phyloP scores from a whole-genome alignment of 83 land plant species.

The Picea mariana region DNA sequence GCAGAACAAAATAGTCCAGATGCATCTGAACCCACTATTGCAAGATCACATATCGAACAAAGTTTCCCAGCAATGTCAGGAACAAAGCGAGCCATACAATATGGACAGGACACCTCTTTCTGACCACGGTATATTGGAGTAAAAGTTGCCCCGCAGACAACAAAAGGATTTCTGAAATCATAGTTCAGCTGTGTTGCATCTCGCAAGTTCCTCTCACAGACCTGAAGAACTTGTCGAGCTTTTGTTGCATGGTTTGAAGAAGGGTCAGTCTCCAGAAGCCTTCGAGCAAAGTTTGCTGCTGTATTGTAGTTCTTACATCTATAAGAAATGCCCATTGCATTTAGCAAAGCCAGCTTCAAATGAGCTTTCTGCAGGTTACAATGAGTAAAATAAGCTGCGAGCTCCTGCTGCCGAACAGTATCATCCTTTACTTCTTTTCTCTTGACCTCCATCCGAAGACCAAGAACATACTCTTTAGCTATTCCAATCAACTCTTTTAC shows the following conservation, averaged over 20 bases:
- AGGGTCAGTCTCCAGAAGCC: slow-evolving; percentile 68
- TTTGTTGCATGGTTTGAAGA: slow-evolving; percentile 39
- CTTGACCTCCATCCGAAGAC: slow-evolving; percentile 67
- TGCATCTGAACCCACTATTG: slow-evolving; percentile 59
- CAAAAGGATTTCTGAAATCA: slow-evolving; percentile 75
- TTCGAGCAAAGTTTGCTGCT: slow-evolving; percentile 64
- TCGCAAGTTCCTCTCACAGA: slow-evolving; percentile 57
- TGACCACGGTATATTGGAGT: slow-evolving; percentile 56
- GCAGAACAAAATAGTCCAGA: slow-evolving; percentile 65
- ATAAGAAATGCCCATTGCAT: slow-evolving; percentile 63
- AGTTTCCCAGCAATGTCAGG: slow-evolving; percentile 34
- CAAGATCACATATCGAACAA: slow-evolving; percentile 50
- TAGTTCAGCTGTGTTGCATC: slow-evolving; percentile 65
- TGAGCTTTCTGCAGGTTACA: slow-evolving; percentile 69
- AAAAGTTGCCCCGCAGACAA: slow-evolving; percentile 46
- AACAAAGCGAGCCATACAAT: slow-evolving; percentile 42
- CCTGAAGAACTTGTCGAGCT: slow-evolving; percentile 62
- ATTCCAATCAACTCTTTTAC: slow-evolving; percentile 70
- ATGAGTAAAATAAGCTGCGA: slow-evolving; percentile 81
- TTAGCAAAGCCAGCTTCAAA: slow-evolving; percentile 54
- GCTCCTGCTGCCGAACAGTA: slow-evolving; percentile 67
- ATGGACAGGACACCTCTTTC: slow-evolving; percentile 48
- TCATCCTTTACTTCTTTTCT: slow-evolving; percentile 64
- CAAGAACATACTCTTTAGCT: slow-evolving; percentile 67
- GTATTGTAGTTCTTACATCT: slow-evolving; percentile 52